Conservation (phyloP, 2,329 filamentous ascomycete genomes). For the Penicillium sp. region DNA sequence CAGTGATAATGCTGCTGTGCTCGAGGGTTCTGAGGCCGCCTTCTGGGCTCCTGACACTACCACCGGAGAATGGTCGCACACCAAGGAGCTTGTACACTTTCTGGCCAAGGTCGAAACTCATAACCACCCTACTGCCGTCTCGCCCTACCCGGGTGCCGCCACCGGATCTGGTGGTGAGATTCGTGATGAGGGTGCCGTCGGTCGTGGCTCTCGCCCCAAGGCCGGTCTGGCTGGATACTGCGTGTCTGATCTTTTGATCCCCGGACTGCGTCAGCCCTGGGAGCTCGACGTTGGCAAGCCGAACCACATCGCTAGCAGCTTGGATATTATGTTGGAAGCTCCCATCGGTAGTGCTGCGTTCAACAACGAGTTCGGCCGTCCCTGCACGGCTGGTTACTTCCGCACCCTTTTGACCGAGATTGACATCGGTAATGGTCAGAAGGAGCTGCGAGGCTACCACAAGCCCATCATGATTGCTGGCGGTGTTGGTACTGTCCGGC, state of each 20-base stretch:
- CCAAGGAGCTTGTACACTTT: constrained; percentile 79
- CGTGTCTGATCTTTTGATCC: constrained; percentile 90
- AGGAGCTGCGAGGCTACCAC: constrained; percentile 83
- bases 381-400: constrained; percentile 84
- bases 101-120: constrained; percentile 96
- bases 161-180: constrained; percentile 96
- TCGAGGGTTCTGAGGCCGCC: constrained; percentile 64
- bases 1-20: constrained; percentile 94
- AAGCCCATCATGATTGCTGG: constrained; percentile 99
- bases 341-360: constrained; percentile 92
- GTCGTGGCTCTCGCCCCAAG: constrained; percentile 86
- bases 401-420: constrained; percentile 74
- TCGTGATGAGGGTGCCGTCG: constrained; percentile 89
- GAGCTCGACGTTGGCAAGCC: constrained; percentile 87
- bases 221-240: constrained; percentile 88
- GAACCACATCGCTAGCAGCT: constrained; percentile 82
- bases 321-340: constrained; percentile 97
- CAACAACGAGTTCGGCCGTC: constrained; percentile 96
- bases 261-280: constrained; percentile 77
- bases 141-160: constrained; percentile 85
- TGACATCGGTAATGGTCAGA: constrained; percentile 54
- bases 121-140: constrained; percentile 95
- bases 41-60: constrained; percentile 85
- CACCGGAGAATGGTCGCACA: constrained; percentile 81
- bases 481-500: constrained; percentile 85